These are phyloP conservation scores for Coix lacrymajobi DNA, from an alignment of 176 grass and related monocot species.

Conservation along the genomic window DNA sequence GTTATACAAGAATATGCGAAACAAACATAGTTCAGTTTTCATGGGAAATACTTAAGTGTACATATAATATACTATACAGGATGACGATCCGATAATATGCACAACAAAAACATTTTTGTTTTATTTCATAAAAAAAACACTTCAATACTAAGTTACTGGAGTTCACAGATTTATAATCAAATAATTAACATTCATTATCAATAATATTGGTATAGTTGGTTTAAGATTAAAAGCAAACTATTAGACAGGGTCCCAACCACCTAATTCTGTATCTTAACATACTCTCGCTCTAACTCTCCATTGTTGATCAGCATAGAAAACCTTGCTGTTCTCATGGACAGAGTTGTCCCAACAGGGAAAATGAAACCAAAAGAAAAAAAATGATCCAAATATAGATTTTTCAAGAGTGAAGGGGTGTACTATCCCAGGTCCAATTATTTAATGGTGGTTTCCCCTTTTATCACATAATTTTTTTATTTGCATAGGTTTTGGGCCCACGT, in stretches of 20 bases:
- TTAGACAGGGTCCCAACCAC: not conserved
- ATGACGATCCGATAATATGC: not conserved
- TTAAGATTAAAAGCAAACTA: not conserved
- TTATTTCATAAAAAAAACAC: not conserved
- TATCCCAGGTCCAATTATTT: not conserved
- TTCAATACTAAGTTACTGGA: not conserved
- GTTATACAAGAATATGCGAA: not conserved
- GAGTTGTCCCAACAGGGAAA: not conserved
- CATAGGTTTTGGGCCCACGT: not conserved
- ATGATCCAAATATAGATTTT: not conserved
- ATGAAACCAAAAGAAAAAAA: not conserved
- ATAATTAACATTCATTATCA: not conserved
- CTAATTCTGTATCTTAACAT: not conserved
- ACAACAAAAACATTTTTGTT: not conserved
- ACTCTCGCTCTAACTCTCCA: not conserved
- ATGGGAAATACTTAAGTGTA: not conserved
- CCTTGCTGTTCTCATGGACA: not conserved
- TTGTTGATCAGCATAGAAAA: not conserved
- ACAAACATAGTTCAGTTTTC: not conserved
- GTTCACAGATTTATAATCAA: not conserved
- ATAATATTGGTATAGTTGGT: not conserved
- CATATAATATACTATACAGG: not conserved
- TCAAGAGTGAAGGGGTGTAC: not conserved
- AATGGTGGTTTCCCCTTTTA: not conserved
- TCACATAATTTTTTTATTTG: not conserved